Percentiles rank a stretch among this genome's conserved stretches.
Conservation (phyloP, 2,329 filamentous ascomycete genomes). For the Rutstroemia sp. region DNA sequence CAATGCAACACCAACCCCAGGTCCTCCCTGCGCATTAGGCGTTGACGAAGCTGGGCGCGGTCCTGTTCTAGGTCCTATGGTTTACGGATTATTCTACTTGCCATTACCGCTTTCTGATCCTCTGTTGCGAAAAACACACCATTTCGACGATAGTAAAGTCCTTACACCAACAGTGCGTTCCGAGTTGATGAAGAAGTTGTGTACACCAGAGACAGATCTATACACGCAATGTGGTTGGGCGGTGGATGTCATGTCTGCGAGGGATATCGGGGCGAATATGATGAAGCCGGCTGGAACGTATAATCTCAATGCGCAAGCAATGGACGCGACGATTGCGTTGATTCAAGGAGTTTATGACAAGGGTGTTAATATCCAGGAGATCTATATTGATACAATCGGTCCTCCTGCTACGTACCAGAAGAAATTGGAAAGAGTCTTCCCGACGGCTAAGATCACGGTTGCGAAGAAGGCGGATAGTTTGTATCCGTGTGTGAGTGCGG, state of each 20-base stretch:
- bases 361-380: slow-evolving; percentile 77
- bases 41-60: slow-evolving; percentile 92
- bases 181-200: slow-evolving; percentile 61
- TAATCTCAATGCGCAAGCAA: slow-evolving; percentile 93
- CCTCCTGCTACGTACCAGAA: slow-evolving; percentile 76
- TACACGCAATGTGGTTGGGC: slow-evolving; percentile 73
- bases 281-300: slow-evolving; percentile 45
- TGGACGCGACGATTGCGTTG: slow-evolving; percentile 81
- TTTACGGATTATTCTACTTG: slow-evolving; percentile 66
- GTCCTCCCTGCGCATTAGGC: slow-evolving; percentile 67
- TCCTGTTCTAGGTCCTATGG: slow-evolving; percentile 80
- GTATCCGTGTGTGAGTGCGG: slow-evolving; percentile 88
- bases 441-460: slow-evolving; percentile 65
- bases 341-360: slow-evolving; percentile 69
- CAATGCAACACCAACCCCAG: slow-evolving; percentile 26
- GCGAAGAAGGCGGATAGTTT: slow-evolving; percentile 89
- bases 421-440: slow-evolving; percentile 77
- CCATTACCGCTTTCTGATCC: slow-evolving; percentile 64
- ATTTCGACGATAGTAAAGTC: slow-evolving; percentile 93
- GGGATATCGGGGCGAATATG: slow-evolving; percentile 32
- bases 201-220: slow-evolving; percentile 54
- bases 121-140: slow-evolving; percentile 70
- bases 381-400: slow-evolving; percentile 94
- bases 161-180: slow-evolving; percentile 75
- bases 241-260: slow-evolving; percentile 68